Conservation (phyloP, 2,329 filamentous ascomycete genomes). For the Aspergillus pseudoterreus region DNA sequence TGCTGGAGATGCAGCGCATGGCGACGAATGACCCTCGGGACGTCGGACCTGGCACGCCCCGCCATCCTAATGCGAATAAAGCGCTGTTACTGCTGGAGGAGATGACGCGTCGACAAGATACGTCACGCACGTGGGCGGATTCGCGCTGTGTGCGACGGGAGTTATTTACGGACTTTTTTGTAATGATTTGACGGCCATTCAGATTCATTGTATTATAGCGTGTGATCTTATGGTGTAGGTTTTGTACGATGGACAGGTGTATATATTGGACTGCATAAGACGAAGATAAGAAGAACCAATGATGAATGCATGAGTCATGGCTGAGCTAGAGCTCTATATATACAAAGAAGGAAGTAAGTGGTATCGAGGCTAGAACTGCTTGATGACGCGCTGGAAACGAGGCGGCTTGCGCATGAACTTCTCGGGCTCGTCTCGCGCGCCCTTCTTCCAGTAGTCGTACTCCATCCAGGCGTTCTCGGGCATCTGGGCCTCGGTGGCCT, state of each 20-base stretch:
- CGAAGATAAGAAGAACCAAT: background rate
- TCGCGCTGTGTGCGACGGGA: constrained; percentile 32
- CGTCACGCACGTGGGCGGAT: constrained; percentile 32
- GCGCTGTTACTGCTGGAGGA: constrained; percentile 29
- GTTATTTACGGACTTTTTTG: constrained; percentile 31
- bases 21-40: constrained; percentile 12
- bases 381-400: constrained; percentile 33
- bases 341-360: background rate
- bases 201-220: background rate
- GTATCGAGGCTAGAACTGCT: constrained; percentile 24
- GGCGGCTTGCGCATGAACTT: constrained; percentile 41
- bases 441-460: constrained; percentile 61
- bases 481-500: constrained; percentile 62
- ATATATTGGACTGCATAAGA: background rate
- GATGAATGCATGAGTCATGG: background rate
- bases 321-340: background rate
- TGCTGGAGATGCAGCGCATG: constrained; percentile 32
- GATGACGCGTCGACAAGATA: constrained; percentile 33
- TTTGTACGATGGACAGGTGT: background rate
- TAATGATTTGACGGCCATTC: constrained; percentile 22
- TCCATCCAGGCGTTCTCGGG: constrained; percentile 64
- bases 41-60: constrained; percentile 4
- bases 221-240: background rate
- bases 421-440: constrained; percentile 47
- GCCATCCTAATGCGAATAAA: constrained; percentile 32